A percentile compares a stretch with the other conserved stretches of the same genome.
Conservation (phyloP, 2,329 filamentous ascomycete genomes). For the Aaosphaeria pasadenensis region DNA sequence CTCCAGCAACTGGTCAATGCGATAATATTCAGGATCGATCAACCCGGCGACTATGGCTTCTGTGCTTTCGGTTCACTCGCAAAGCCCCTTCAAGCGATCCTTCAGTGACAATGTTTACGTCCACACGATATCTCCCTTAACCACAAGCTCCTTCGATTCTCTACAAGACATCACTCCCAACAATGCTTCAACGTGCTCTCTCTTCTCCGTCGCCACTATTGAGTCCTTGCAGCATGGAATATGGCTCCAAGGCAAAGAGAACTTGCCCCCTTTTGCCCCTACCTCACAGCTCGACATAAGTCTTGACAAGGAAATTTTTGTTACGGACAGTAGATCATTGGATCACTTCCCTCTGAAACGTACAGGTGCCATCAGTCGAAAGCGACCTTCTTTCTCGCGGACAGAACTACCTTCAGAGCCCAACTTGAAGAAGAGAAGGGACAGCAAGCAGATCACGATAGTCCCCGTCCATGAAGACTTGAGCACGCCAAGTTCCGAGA, state of each 20-base stretch:
- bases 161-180: slow-evolving; percentile 26
- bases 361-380: slow-evolving; percentile 14
- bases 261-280: slow-evolving; percentile 24
- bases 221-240: slow-evolving; percentile 8
- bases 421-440: slow-evolving; percentile 8
- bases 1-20: slow-evolving; percentile 8
- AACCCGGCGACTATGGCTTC: slow-evolving; percentile 32
- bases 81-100: slow-evolving; percentile 40
- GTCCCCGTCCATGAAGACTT: slow-evolving; percentile 6
- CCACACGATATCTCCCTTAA: slow-evolving; percentile 30
- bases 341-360: slow-evolving; percentile 20
- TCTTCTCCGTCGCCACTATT: slow-evolving; percentile 27
- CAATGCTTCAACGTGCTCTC: slow-evolving; percentile 34
- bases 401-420: slow-evolving; percentile 9
- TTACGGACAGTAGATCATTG: slow-evolving; percentile 2
- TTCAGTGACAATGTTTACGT: slow-evolving; percentile 41
- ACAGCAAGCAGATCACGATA: background rate
- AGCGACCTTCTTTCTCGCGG: slow-evolving; percentile 12
- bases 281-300: slow-evolving; percentile 32
- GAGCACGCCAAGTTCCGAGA: slow-evolving; percentile 8
- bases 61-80: slow-evolving; percentile 37
- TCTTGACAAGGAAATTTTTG: slow-evolving; percentile 13
- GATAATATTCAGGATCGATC: slow-evolving; percentile 14
- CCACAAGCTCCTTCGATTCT: slow-evolving; percentile 18
- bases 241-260: slow-evolving; percentile 31